Evolutionary conservation across 768 basidiomycete genomes (phyloP).

Genomic region (Suillus subalutaceus): DNA sequence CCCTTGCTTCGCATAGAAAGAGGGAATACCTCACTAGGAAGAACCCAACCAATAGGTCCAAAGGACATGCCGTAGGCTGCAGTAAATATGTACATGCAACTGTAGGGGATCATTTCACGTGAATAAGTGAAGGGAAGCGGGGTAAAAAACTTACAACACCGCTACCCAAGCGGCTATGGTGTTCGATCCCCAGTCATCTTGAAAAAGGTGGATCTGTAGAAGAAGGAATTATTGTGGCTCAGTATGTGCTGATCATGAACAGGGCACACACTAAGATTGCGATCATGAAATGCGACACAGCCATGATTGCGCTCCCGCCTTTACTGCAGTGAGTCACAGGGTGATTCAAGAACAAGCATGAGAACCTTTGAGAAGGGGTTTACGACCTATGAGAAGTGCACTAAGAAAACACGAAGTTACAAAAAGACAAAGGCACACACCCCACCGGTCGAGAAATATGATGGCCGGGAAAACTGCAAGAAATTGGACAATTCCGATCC

Average conservation of each 20-base stretch:
- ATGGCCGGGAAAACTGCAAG: constrained; percentile 77
- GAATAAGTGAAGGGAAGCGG: neutral
- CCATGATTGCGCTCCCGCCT: constrained; percentile 68
- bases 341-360: neutral
- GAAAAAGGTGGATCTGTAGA: constrained; percentile 49
- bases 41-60: constrained; percentile 83
- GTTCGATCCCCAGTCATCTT: constrained; percentile 62
- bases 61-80: constrained; percentile 76
- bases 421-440: constrained; percentile 33
- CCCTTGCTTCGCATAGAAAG: constrained; percentile 79
- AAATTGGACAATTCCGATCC: constrained; percentile 79
- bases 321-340: neutral
- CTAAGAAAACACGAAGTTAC: neutral
- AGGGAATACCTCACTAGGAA: constrained; percentile 84
- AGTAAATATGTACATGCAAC: constrained; percentile 75
- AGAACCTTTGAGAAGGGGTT: constrained; percentile 60
- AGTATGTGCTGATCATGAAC: neutral
- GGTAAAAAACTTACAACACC: constrained; percentile 52
- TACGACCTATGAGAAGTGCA: constrained; percentile 49
- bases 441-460: constrained; percentile 65
- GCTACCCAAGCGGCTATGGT: constrained; percentile 64
- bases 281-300: constrained; percentile 64
- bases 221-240: neutral
- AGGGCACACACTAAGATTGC: constrained; percentile 54
- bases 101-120: constrained; percentile 23